phyloP scores from a whole-genome alignment of 2,329 filamentous ascomycete species.

The Allantophomopsis cytisporea region DNA sequence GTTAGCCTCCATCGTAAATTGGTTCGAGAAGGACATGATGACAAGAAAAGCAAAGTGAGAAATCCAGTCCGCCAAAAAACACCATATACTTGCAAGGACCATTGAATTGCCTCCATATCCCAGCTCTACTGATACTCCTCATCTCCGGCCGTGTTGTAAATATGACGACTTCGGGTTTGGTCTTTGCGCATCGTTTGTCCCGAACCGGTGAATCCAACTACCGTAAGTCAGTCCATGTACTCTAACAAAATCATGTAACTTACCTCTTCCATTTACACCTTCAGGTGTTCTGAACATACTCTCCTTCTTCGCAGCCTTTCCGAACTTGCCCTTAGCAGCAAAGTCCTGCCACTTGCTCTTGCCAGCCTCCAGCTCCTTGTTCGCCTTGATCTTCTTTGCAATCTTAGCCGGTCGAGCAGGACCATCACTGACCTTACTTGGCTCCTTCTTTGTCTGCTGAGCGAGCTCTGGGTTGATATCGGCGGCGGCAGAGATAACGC shows the following conservation, averaged over 20 bases:
- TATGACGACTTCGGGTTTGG: conserved; percentile 64
- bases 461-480: conserved; percentile 53
- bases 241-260: conserved; percentile 13
- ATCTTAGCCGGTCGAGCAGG: conserved; percentile 50
- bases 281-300: conserved; percentile 96
- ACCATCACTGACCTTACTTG: conserved; percentile 47
- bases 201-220: conserved; percentile 93
- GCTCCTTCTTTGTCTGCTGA: conserved; percentile 48
- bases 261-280: conserved; percentile 75
- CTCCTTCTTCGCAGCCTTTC: conserved; percentile 63
- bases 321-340: conserved; percentile 60
- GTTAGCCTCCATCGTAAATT: neutral
- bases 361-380: conserved; percentile 77
- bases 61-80: conserved; percentile 14
- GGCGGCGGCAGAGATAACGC: conserved; percentile 20
- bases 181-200: conserved; percentile 96
- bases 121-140: conserved; percentile 30
- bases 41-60: conserved; percentile 5
- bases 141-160: conserved; percentile 68
- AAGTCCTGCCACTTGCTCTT: conserved; percentile 96
- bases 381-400: conserved; percentile 81
- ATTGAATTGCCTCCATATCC: conserved; percentile 16
- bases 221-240: conserved; percentile 15
- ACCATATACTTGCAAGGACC: conserved; percentile 19
- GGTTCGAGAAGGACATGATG: neutral